Percentiles rank a stretch among this genome's conserved stretches.
Conservation (phyloP, 139 green algal genomes). For the Protoeuglena noctilucae region DNA sequence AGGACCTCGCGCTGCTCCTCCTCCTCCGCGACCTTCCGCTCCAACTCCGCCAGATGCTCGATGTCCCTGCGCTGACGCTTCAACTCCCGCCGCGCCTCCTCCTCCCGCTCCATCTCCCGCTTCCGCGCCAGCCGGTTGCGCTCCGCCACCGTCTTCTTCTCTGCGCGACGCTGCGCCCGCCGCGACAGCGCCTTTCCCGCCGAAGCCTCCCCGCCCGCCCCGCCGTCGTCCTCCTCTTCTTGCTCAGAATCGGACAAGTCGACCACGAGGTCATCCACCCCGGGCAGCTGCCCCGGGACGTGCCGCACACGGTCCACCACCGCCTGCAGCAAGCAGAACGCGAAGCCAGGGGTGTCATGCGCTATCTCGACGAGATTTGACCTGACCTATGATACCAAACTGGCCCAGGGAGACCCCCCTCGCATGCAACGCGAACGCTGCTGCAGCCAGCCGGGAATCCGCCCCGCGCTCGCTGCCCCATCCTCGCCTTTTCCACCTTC, state of each 20-base stretch:
- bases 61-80: slow-evolving; percentile 38
- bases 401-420: background rate
- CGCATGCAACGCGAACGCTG: background rate
- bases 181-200: slow-evolving; percentile 5
- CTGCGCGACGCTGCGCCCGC: slow-evolving; percentile 1
- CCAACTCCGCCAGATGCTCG: slow-evolving; percentile 5
- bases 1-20: slow-evolving; percentile 13
- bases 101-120: slow-evolving; percentile 15
- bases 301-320: background rate
- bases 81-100: slow-evolving; percentile 10
- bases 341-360: background rate
- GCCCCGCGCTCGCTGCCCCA: background rate
- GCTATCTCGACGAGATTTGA: background rate
- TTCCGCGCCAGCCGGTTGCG: slow-evolving; percentile 23
- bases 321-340: background rate
- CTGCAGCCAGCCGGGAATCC: background rate
- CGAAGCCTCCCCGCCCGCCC: slow-evolving; percentile 20
- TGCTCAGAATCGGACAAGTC: background rate
- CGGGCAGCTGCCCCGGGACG: slow-evolving; percentile 15
- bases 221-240: slow-evolving; percentile 7
- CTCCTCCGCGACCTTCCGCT: slow-evolving; percentile 13
- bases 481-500: background rate
- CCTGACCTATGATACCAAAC: background rate
- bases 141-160: slow-evolving; percentile 32
- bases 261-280: slow-evolving; percentile 5